phyloP scores from a whole-genome alignment of 192 early-diverging fungal species.

The Phycomyces blakesleeanus region DNA sequence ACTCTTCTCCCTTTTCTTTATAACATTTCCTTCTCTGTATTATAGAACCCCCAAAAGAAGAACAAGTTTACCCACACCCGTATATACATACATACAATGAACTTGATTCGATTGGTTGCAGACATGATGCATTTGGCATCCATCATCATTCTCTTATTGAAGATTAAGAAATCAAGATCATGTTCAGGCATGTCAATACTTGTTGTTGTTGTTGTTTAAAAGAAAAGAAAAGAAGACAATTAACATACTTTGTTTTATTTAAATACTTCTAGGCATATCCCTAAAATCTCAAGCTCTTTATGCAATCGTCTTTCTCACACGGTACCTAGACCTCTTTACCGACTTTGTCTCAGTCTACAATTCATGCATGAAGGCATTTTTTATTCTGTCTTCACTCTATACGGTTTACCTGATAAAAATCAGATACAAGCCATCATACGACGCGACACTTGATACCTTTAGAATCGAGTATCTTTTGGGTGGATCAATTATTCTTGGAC shows the following conservation, averaged over 20 bases:
- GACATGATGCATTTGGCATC: constrained; percentile 18
- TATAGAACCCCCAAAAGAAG: too few species aligned
- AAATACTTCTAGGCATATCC: constrained; percentile 74
- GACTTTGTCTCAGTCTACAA: constrained; percentile 87
- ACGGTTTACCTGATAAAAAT: constrained; percentile 88
- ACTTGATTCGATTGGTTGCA: constrained; percentile 16
- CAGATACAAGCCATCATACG: constrained; percentile 86
- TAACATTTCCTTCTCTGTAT: background rate
- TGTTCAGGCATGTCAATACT: constrained; percentile 60
- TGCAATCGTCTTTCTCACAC: constrained; percentile 85
- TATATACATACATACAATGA: too few species aligned
- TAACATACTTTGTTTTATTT: too few species aligned
- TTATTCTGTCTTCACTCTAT: constrained; percentile 81
- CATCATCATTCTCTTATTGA: constrained; percentile 70
- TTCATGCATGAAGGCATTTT: constrained; percentile 92
- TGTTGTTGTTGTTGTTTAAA: too few species aligned
- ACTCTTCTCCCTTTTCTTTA: constrained; percentile 1
- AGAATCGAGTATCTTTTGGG: constrained; percentile 83
- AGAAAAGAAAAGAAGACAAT: background rate
- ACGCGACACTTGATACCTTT: constrained; percentile 87
- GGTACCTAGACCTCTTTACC: constrained; percentile 89
- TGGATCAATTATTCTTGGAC: constrained; percentile 62
- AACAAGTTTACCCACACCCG: too few species aligned
- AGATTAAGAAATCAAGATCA: constrained; percentile 86
- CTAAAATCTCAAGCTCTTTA: constrained; percentile 96